A percentile compares a stretch with the other conserved stretches of the same genome.
Evolutionary conservation across 2,329 filamentous ascomycete genomes (phyloP).

Genomic region (Purpureocillium takamizusanense): DNA sequence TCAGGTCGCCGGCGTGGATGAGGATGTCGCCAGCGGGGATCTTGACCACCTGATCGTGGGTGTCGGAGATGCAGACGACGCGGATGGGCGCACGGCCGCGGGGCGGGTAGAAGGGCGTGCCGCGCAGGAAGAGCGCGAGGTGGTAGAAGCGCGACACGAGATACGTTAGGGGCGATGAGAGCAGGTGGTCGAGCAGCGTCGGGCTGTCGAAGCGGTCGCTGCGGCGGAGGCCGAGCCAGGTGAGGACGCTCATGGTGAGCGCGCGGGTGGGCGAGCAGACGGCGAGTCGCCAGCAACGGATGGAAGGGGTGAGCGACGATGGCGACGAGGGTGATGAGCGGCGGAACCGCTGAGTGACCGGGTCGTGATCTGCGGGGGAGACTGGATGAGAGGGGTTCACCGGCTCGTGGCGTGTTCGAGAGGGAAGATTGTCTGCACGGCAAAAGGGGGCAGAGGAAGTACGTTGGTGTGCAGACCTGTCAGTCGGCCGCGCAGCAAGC

Average conservation of each 20-base stretch:
- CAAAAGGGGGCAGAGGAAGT: too few relatives aligned
- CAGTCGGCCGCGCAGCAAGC: too few relatives aligned
- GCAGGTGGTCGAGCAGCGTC: conserved; percentile 51
- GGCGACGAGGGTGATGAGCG: too few relatives aligned
- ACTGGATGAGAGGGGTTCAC: too few relatives aligned
- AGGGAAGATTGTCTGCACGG: too few relatives aligned
- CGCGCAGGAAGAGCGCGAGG: conserved; percentile 58
- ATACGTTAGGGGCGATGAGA: conserved; percentile 60
- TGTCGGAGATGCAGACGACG: conserved; percentile 85
- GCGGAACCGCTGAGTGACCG: too few relatives aligned
- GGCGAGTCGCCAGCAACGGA: too few relatives aligned
- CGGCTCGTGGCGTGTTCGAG: too few relatives aligned
- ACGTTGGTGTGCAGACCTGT: too few relatives aligned
- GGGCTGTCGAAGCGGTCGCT: conserved; percentile 36
- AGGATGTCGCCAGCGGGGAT: conserved; percentile 75
- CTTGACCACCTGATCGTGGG: conserved; percentile 55
- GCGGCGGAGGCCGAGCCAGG: conserved; percentile 37
- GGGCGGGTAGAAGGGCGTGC: conserved; percentile 51
- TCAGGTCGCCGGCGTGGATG: conserved; percentile 83
- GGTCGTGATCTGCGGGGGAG: too few relatives aligned
- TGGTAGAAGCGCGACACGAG: conserved; percentile 55
- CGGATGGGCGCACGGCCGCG: conserved; percentile 50
- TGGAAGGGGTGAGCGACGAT: not conserved
- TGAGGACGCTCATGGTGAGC: conserved; percentile 33
- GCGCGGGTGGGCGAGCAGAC: not conserved